Evolutionary conservation across 139 green algal genomes (phyloP).

Genomic region (Trebouxia sp.): DNA sequence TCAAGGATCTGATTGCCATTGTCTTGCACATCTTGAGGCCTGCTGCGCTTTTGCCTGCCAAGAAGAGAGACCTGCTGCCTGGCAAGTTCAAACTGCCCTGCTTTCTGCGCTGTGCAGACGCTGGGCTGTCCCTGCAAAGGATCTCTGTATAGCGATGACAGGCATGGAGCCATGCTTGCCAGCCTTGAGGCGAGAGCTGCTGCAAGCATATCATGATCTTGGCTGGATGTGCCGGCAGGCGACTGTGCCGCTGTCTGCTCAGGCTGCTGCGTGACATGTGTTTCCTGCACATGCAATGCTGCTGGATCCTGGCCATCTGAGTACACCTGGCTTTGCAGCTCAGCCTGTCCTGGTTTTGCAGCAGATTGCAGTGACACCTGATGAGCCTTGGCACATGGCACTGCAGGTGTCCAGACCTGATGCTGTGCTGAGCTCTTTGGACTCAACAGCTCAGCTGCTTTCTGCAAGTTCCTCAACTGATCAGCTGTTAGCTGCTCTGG

Average conservation of each 20-base stretch:
- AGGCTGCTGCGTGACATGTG: too few relatives aligned
- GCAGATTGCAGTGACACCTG: background rate
- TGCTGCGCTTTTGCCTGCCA: too few relatives aligned
- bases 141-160: background rate
- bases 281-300: too few relatives aligned
- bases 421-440: background rate
- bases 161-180: background rate
- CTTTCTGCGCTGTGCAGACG: too few relatives aligned
- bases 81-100: too few relatives aligned
- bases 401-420: background rate
- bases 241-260: too few relatives aligned
- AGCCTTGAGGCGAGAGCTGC: constrained; percentile 6
- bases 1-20: too few relatives aligned
- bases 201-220: constrained; percentile 3
- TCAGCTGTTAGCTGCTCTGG: background rate
- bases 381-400: background rate
- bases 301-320: background rate
- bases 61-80: too few relatives aligned
- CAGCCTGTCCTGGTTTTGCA: background rate
- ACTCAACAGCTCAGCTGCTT: background rate
- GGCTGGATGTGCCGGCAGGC: too few relatives aligned
- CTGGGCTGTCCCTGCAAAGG: too few relatives aligned
- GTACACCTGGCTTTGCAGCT: background rate
- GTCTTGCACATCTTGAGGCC: too few relatives aligned
- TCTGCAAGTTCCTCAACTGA: background rate